Base-by-base conservation (phyloP, 768 basidiomycete species). In the Phallus indusiatus region DNA sequence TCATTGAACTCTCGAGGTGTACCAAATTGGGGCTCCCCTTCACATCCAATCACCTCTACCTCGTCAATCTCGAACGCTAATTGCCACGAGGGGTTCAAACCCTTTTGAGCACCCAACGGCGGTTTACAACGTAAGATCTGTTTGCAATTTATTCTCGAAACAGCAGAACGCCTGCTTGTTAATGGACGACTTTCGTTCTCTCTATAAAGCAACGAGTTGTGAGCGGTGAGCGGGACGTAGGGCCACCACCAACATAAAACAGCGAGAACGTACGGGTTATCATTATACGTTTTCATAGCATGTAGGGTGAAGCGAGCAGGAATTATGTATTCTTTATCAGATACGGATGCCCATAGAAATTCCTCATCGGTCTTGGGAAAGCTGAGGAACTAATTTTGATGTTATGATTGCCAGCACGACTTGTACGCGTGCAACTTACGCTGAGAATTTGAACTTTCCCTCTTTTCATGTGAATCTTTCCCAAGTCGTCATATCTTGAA, bases 361-460 rank as follows among this genome's bases (percentile, higher is more conserved):
- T 76, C 73, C 36, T 75, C 66, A 5, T 66, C 64, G 18, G 70
- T 64, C 36, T 66, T 61, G 5, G 74, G 75, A 62, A 73, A 80
- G 7, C 82, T 82, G 22, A 87, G 68, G 62, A 85, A 81, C 86
- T 88, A 57, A 14, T 24, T 60, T 18, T 21, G 14, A 46, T 5
- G n/a, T 24, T 46, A 53, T 14, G 33, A 37, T n/a, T 56, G 48
- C 35, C 16, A 52, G n/a, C 33, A 14, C 34, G 11, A 21, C 1
- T 24, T 11, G 21, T 20, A 11, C 9, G 14, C 14, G 22, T 17
- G 48, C 28, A 48, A 62, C 71, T 50, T 52, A 81, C 87, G 70
- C 85, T 78, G 49, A 75, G 72, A 21, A 88, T 71, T 60, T 88
- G 86, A 0, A 80, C 81, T 62, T 75, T 84, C 64, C 74, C 81